These are phyloP conservation scores for Colletotrichum tropicale DNA, from an alignment of 2,329 filamentous ascomycete species.

Conservation along the genomic window DNA sequence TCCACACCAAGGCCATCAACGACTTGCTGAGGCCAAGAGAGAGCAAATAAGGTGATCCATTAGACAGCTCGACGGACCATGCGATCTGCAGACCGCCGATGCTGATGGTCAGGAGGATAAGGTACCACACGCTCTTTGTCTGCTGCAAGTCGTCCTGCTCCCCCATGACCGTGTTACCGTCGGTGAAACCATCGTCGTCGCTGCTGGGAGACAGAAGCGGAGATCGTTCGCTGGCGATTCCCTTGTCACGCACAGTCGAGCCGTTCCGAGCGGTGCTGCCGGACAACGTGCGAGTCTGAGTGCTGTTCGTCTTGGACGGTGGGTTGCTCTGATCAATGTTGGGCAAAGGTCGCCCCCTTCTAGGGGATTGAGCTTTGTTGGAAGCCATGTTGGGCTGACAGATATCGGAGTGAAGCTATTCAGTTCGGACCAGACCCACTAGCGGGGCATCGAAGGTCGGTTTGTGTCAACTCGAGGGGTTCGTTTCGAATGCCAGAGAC, in stretches of 20 bases:
- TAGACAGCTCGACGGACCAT: slow-evolving; percentile 94
- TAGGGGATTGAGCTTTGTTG: slow-evolving; percentile 3
- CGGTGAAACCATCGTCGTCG: slow-evolving; percentile 10
- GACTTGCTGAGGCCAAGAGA: slow-evolving; percentile 85
- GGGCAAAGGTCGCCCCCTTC: slow-evolving; percentile 15
- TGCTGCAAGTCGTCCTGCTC: slow-evolving; percentile 46
- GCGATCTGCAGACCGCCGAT: slow-evolving; percentile 92
- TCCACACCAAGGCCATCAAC: slow-evolving; percentile 83
- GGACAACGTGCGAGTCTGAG: neutral
- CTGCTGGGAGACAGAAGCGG: slow-evolving; percentile 13
- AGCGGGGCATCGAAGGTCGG: neutral
- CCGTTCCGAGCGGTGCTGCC: neutral
- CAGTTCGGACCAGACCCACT: slow-evolving; percentile 7
- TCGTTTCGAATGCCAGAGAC: neutral
- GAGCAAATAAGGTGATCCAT: slow-evolving; percentile 84
- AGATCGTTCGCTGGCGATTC: slow-evolving; percentile 5
- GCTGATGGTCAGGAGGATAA: slow-evolving; percentile 84
- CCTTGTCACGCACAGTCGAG: neutral
- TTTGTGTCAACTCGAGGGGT: neutral
- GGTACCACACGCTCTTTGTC: slow-evolving; percentile 83
- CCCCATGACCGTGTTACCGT: neutral
- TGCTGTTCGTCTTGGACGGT: neutral
- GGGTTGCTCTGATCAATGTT: slow-evolving; percentile 9
- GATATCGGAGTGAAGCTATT: neutral
- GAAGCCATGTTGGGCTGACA: slow-evolving; percentile 4